Percentiles rank a stretch among this genome's conserved stretches.
Conservation (phyloP, 2,329 filamentous ascomycete species). For the Colletotrichum liaoningense region DNA sequence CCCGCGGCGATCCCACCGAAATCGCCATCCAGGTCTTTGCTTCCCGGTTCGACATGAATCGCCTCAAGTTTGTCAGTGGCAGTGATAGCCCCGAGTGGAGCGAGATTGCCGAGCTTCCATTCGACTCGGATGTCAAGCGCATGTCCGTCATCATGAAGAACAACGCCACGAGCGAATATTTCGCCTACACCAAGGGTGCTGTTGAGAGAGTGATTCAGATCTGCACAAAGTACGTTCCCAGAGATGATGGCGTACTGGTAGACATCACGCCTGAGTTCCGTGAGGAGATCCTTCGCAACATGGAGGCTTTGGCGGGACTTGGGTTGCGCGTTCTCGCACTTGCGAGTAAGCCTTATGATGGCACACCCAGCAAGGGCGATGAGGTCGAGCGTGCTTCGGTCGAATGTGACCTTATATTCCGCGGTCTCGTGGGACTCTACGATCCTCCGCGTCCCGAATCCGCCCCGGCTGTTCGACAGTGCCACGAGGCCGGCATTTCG, state of each 20-base stretch:
- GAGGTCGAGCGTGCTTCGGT: conserved; percentile 63
- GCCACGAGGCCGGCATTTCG: conserved; percentile 71
- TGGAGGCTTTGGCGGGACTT: conserved; percentile 71
- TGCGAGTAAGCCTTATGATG: conserved; percentile 59
- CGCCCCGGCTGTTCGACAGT: conserved; percentile 67
- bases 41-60: conserved; percentile 72
- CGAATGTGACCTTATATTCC: conserved; percentile 71
- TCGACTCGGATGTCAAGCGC: conserved; percentile 78
- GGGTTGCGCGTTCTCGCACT: conserved; percentile 76
- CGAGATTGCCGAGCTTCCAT: conserved; percentile 74
- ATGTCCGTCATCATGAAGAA: conserved; percentile 76
- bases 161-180: conserved; percentile 46
- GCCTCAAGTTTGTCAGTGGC: conserved; percentile 61
- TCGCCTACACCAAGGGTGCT: conserved; percentile 70
- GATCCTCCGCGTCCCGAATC: conserved; percentile 78
- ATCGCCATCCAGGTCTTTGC: conserved; percentile 80
- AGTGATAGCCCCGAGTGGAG: conserved; percentile 59
- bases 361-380: conserved; percentile 50
- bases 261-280: conserved; percentile 62
- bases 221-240: conserved; percentile 58
- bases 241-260: conserved; percentile 43
- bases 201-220: conserved; percentile 74
- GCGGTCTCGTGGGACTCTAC: conserved; percentile 76
- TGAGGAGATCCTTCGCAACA: conserved; percentile 69
- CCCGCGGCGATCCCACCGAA: conserved; percentile 75